Evolutionary conservation across 2,329 filamentous ascomycete species (phyloP), one percentile per base, ranked within the genome.

Genomic region (Xylaria sp.): DNA sequence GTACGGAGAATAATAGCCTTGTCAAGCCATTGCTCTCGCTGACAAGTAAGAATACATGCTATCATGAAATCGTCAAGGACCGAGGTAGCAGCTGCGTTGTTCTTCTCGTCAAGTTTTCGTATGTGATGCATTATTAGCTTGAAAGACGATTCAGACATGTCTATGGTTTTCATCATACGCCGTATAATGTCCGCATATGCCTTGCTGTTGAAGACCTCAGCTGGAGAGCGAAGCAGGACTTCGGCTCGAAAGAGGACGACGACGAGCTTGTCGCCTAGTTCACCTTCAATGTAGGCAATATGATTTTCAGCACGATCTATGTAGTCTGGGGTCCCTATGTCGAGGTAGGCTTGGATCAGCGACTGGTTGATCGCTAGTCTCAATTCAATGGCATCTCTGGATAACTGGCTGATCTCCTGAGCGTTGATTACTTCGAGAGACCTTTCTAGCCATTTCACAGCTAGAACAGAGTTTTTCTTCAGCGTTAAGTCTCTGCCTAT

Each of bases 401-500:
- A 89, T 3, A 91, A 79, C 20, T 81, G 79, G 25, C 89, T 86
- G 0, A 88, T 75, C 9, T 87, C 83, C 64, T 89, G 87, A 23
- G 76, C 75, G 60, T 86, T 85, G 31, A 94, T 82, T 33, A 90
- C 75, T 12, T 89, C 82, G 58, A 88, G 84, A 2, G 92, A 90
- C 71, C 92, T 86, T 64, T 90, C 86, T 0, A 97, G 82, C 96
- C 95, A 98, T 74, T 86, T 89, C 1, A 86, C 78, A 0, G 93
- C 91, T 54, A 85, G 77, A 0, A 80, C 74, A 70, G 85, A 85
- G 61, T 91, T 84, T 8, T 83, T 80, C 61, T 85, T 86, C 2
- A 77, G 78, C 2, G 88, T 78, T 15, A 91, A 79, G 15, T 85
- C 84, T 57, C 86, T 89, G 3, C 94, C 94, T 49, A 97, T 92